phyloP scores from a whole-genome alignment of 2,329 filamentous ascomycete genomes.

The Pseudogymnoascus pannorum region DNA sequence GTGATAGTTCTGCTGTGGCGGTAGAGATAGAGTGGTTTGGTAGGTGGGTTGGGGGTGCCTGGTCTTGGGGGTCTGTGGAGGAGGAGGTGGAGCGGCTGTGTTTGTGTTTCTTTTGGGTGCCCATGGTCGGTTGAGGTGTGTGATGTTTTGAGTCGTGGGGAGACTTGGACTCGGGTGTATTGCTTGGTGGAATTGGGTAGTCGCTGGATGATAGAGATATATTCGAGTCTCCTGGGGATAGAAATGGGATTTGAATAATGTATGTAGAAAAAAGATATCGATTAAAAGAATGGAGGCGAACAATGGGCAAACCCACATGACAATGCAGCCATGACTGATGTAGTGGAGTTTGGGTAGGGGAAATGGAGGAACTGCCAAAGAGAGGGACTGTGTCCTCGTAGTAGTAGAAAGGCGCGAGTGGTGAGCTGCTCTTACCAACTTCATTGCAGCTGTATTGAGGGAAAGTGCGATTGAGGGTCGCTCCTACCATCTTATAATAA shows the following conservation, averaged over 20 bases:
- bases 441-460: not conserved
- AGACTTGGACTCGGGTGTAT: no score
- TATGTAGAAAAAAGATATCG: not conserved
- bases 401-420: not conserved
- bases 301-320: not conserved
- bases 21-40: not conserved
- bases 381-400: not conserved
- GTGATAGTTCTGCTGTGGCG: not conserved
- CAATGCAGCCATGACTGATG: not conserved
- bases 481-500: no score
- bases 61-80: not conserved
- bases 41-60: not conserved
- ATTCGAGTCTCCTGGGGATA: not conserved
- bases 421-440: not conserved
- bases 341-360: not conserved
- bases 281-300: not conserved
- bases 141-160: not conserved
- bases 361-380: not conserved
- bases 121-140: not conserved
- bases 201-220: not conserved
- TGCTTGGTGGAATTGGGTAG: not conserved
- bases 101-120: not conserved
- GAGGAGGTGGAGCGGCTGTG: not conserved
- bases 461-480: not conserved
- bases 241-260: not conserved